Evolutionary conservation across 1,284 basidiomycete genomes (phyloP), one percentile per base, ranked within the genome.

Genomic region (Pseudozyma flocculosa): DNA sequence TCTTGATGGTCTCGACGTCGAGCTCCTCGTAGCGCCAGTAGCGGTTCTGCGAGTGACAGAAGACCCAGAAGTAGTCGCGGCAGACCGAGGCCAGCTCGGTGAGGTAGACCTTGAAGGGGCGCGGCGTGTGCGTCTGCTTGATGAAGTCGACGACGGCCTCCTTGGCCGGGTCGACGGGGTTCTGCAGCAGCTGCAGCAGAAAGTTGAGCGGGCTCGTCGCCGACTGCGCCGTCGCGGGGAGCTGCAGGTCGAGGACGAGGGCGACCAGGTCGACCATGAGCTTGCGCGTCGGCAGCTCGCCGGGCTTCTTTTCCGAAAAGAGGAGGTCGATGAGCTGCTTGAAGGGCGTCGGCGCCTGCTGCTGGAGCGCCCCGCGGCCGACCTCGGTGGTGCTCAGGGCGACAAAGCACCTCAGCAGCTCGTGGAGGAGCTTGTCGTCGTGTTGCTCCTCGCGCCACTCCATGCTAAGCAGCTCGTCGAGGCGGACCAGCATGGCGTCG

Each of bases 391-490:
- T 93, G 0, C 88, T 87, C 1, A 99, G 82, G 0, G 90, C 94
- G 78, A 95, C 95, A 79, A 98, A 85, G 79, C 92, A 96, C 3
- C 92, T 86, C 24, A 98, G 81, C 0, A 98, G 81, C 77, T 97
- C 94, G 69, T 94, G 88, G 9, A 99, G 82, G 43, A 95, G 83
- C 76, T 93, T 87, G 76, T 98, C 95, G 73, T 96, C 94, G 69
- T 95, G 93, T 76, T 96, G 93, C 77, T 99, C 94, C 78, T 97
- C 94, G 60, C 92, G 86, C 94, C 94, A 99, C 80, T 98, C 94
- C 44, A 97, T 85, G 62, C 91, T 88, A 0, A 98, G 82, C 11
- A 98, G 83, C 78, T 98, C 94, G 58, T 92, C 89, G n/a, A 98
- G 80, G 42, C 92, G 83, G 1, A 86, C 87, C 22, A 96, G 79